phyloP scores from a whole-genome alignment of 1,139 yeast species.

The Arxiozyma telluris region DNA sequence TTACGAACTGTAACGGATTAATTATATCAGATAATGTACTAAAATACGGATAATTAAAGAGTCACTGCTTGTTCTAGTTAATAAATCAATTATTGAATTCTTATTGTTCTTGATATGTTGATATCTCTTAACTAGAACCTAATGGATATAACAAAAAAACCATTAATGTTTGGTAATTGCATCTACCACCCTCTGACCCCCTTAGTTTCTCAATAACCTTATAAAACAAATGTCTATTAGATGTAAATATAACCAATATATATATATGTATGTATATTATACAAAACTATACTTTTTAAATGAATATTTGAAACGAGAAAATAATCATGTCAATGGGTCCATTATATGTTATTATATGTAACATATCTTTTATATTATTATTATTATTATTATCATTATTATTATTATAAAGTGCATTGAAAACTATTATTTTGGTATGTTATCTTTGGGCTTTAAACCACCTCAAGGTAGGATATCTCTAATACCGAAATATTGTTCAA shows the following conservation, averaged over 20 bases:
- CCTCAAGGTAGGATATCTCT: conserved; percentile 36
- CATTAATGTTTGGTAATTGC: too few species aligned
- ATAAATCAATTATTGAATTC: too few species aligned
- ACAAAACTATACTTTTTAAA: neutral
- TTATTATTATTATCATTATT: neutral
- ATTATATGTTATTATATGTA: neutral
- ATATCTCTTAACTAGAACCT: too few species aligned
- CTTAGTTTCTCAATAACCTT: neutral
- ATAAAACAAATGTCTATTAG: neutral
- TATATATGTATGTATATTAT: too few species aligned
- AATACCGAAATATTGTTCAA: conserved; percentile 81
- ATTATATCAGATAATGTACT: too few species aligned
- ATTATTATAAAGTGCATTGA: neutral
- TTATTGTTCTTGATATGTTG: too few species aligned
- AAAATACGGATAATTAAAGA: too few species aligned
- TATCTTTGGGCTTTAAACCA: neutral
- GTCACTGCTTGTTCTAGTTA: neutral
- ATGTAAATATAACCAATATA: too few species aligned
- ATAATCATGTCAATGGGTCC: neutral
- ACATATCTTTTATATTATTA: neutral
- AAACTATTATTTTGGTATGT: neutral
- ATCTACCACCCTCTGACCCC: neutral
- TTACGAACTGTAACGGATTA: too few species aligned
- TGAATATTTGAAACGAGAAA: conserved; percentile 1
- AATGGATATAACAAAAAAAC: too few species aligned